phyloP scores from a whole-genome alignment of 2,329 filamentous ascomycete genomes.

The Kalaharituber pfeilii region DNA sequence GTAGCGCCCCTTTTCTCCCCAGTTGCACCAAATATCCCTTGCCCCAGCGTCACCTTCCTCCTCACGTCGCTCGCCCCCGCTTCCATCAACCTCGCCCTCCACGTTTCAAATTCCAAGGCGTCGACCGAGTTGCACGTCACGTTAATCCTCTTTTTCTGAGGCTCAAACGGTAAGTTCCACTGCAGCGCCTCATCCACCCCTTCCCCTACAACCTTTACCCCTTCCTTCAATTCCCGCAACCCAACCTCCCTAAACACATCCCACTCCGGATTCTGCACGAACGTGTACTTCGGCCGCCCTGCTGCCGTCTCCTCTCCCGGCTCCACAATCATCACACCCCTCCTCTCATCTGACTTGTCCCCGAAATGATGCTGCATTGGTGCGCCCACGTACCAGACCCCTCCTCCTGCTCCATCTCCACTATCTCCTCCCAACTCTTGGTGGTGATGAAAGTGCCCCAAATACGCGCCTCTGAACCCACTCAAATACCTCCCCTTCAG shows the following conservation, averaged over 20 bases:
- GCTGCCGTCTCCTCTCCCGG: neutral
- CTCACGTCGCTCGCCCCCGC: conserved; percentile 3
- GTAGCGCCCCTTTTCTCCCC: neutral
- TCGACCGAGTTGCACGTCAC: neutral
- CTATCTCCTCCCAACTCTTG: neutral
- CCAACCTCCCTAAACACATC: conserved; percentile 1
- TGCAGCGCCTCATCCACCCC: neutral
- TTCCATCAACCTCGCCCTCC: neutral
- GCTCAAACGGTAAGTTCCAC: neutral
- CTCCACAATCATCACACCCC: neutral
- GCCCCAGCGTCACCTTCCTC: neutral
- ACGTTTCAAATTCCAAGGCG: conserved; percentile 1
- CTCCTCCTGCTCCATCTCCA: neutral
- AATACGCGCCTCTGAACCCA: conserved; percentile 1
- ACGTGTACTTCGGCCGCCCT: neutral
- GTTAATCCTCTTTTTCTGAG: conserved; percentile 1
- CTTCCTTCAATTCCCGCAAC: neutral
- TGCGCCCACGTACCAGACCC: conserved; percentile 2
- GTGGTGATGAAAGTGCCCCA: conserved; percentile 4
- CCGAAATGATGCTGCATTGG: conserved; percentile 7
- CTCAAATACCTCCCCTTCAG: neutral
- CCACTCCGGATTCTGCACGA: conserved; percentile 3
- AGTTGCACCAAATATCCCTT: neutral
- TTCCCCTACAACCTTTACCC: neutral
- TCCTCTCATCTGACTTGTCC: neutral